Evolutionary conservation across 2,329 filamentous ascomycete species (phyloP).

Genomic region (Alternaria burnsii): DNA sequence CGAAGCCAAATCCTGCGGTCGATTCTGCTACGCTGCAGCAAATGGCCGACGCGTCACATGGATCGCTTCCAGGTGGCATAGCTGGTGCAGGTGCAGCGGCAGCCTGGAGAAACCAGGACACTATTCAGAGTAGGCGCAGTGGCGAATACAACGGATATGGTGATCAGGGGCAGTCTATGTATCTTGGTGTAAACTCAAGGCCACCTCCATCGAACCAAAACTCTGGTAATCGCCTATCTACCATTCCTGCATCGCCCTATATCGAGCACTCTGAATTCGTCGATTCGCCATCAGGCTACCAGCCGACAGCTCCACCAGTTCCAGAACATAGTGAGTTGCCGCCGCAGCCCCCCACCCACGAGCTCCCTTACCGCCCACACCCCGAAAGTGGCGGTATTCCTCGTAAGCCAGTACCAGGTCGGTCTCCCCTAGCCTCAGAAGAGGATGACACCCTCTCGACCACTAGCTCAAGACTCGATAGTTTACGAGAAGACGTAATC

Average conservation of each 20-base stretch:
- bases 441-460: conserved; percentile 47
- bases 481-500: conserved; percentile 55
- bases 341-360: conserved; percentile 31
- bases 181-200: conserved; percentile 56
- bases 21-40: conserved; percentile 84
- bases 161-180: conserved; percentile 31
- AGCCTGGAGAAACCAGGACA: conserved; percentile 51
- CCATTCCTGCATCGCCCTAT: conserved; percentile 57
- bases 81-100: conserved; percentile 52
- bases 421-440: conserved; percentile 49
- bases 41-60: conserved; percentile 73
- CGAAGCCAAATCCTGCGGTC: conserved; percentile 82
- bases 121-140: conserved; percentile 40
- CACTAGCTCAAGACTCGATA: conserved; percentile 54
- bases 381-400: conserved; percentile 41
- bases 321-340: conserved; percentile 47
- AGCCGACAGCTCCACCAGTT: conserved; percentile 46
- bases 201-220: conserved; percentile 65
- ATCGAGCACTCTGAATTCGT: conserved; percentile 51
- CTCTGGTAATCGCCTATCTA: conserved; percentile 52
- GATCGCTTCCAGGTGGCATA: conserved; percentile 51
- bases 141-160: conserved; percentile 39
- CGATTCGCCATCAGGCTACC: conserved; percentile 39
- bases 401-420: conserved; percentile 55
- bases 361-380: conserved; percentile 35